Evolutionary conservation across 805 yeast genomes (phyloP).

Genomic region (Kazachstania kunashirensis): DNA sequence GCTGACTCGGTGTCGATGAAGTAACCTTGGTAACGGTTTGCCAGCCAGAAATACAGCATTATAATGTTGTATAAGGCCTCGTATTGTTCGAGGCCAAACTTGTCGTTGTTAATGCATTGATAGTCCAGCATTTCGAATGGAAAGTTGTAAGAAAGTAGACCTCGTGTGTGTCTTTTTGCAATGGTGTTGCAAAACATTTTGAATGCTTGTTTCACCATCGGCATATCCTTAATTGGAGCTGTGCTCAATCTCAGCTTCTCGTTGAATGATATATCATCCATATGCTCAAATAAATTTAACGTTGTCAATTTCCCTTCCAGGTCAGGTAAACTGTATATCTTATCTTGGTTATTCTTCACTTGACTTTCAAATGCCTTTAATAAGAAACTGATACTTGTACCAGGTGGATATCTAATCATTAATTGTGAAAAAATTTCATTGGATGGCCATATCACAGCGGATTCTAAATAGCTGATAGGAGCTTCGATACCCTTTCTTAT

Average conservation of each 20-base stretch:
- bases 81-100: slow-evolving; percentile 22
- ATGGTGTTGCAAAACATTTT: slow-evolving; percentile 43
- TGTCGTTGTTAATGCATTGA: slow-evolving; percentile 17
- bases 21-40: slow-evolving; percentile 74
- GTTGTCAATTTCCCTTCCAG: slow-evolving; percentile 30
- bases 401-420: slow-evolving; percentile 49
- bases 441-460: slow-evolving; percentile 77
- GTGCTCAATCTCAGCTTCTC: slow-evolving; percentile 51
- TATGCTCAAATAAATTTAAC: slow-evolving; percentile 37
- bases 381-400: slow-evolving; percentile 38
- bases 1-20: slow-evolving; percentile 75
- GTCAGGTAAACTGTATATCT: slow-evolving; percentile 21
- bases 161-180: slow-evolving; percentile 42
- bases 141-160: slow-evolving; percentile 43
- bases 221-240: slow-evolving; percentile 47
- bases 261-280: slow-evolving; percentile 37
- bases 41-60: slow-evolving; percentile 71
- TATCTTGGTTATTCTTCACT: slow-evolving; percentile 15
- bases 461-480: slow-evolving; percentile 41
- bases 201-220: slow-evolving; percentile 36
- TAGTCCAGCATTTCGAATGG: slow-evolving; percentile 25
- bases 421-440: slow-evolving; percentile 57
- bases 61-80: slow-evolving; percentile 64
- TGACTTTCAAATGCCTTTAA: slow-evolving; percentile 37
- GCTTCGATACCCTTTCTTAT: slow-evolving; percentile 41